Evolutionary conservation across 2,329 filamentous ascomycete species (phyloP), one percentile per base, ranked within the genome.

Genomic region (Alternaria sp.): DNA sequence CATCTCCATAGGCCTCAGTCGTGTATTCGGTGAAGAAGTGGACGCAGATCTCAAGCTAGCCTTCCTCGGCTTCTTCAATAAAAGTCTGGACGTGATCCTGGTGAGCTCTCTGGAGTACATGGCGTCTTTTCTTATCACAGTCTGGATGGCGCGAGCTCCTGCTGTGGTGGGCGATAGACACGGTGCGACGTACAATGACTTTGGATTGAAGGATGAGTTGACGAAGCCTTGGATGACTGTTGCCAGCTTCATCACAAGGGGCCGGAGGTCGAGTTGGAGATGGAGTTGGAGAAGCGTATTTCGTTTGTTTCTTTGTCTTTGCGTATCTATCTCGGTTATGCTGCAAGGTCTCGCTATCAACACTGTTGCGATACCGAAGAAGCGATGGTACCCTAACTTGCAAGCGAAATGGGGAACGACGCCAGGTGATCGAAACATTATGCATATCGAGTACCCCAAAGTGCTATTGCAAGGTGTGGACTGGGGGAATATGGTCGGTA

Each of bases 181-280:
- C 4, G 43, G 59, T 5, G 59, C 38, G 18, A 58, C 16, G 16
- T 39, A 36, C 28, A 20, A 24, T 38, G 59, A 61, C 38, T 61
- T 61, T 39, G 54, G 43, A 7, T 20, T 61, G 34, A 58, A 51
- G 28, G 32, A 61, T 18, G 59, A 57, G 43, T 18, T 57, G 22
- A 57, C 54, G 8, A 61, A 61, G 48, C 54, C 54, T 14, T 61
- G 59, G 54, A 61, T 61, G 48, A 57, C 59, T 16, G 18, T 57
- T 5, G 12, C n/a, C 11, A 34, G 11, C 16, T 57, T 61, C 34
- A 12, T 9, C 18, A 41, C 11, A 11, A 18, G 54, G n/a, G 54
- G 24, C 22, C 16, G 43, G 14, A 34, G 34, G 5, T 54, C 41
- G 7, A 30, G 22, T 18, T 41, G 20, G 7, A 36, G n/a, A 14